These are phyloP conservation scores for Aspergillus calidoustus DNA, from an alignment of 2,329 filamentous ascomycete genomes.

Conservation along the genomic window DNA sequence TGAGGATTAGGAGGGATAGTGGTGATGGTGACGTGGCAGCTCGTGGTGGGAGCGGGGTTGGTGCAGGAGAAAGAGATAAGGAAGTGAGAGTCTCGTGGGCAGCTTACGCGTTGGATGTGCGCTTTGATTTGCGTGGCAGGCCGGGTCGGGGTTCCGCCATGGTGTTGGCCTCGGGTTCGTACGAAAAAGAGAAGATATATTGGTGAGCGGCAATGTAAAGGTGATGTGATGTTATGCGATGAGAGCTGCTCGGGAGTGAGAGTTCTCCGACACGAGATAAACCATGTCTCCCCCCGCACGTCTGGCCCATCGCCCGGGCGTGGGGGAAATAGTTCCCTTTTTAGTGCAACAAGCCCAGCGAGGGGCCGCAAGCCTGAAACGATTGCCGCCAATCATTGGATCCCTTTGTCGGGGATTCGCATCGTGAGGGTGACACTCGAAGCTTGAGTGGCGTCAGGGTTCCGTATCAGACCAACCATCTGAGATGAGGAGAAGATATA, in stretches of 20 bases:
- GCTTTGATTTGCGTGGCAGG: constrained; percentile 37
- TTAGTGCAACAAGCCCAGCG: background rate
- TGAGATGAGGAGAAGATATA: no score
- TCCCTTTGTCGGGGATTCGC: background rate
- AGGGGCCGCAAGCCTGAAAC: background rate
- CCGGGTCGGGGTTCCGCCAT: background rate
- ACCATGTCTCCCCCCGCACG: background rate
- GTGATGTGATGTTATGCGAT: no score
- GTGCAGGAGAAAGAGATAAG: background rate
- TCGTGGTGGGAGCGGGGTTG: no score
- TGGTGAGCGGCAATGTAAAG: no score
- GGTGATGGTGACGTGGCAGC: background rate
- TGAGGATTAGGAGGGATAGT: no score
- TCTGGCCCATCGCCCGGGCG: background rate
- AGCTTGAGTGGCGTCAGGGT: no score
- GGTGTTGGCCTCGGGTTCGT: background rate
- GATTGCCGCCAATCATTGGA: background rate
- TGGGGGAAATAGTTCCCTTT: background rate
- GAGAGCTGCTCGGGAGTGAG: no score
- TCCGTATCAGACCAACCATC: no score
- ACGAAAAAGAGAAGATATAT: no score
- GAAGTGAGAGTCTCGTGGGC: constrained; percentile 1
- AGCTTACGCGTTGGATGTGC: constrained; percentile 17
- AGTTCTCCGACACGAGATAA: constrained; percentile 23
- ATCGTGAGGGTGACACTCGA: background rate